These are phyloP conservation scores for Schwanniomyces etchellsii DNA, from an alignment of 1,139 yeast genomes.

Conservation along the genomic window DNA sequence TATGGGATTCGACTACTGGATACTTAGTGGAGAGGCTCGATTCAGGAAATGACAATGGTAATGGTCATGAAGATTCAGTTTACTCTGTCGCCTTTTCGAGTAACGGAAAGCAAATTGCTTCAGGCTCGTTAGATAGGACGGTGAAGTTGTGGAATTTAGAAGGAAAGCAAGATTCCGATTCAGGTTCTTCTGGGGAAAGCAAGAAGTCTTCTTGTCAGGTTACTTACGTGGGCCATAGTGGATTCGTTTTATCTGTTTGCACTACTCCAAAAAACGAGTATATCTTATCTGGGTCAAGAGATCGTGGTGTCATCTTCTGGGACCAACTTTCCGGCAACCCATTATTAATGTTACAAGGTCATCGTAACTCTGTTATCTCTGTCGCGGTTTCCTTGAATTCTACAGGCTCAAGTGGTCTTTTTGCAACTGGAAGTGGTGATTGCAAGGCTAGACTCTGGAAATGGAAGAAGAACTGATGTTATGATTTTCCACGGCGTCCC, in stretches of 20 bases:
- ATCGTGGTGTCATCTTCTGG: conserved; percentile 97
- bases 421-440: conserved; percentile 98
- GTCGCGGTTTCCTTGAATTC: conserved; percentile 85
- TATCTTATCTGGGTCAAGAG: conserved; percentile 92
- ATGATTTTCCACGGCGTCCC: background rate
- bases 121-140: conserved; percentile 93
- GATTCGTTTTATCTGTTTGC: conserved; percentile 90
- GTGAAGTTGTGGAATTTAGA: conserved; percentile 92
- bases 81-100: conserved; percentile 93
- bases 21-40: conserved; percentile 89
- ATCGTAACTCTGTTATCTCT: conserved; percentile 90
- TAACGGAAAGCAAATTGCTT: conserved; percentile 86
- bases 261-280: conserved; percentile 92
- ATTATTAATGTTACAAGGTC: conserved; percentile 93
- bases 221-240: conserved; percentile 94
- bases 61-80: conserved; percentile 95
- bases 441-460: conserved; percentile 97
- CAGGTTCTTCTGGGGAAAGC: conserved; percentile 13
- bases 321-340: conserved; percentile 91
- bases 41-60: conserved; percentile 79
- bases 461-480: conserved; percentile 34
- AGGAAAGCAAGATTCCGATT: conserved; percentile 42
- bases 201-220: conserved; percentile 73
- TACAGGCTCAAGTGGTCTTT: conserved; percentile 64
- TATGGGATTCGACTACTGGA: conserved; percentile 96